These are phyloP conservation scores for Apophysomyces ossiformis DNA, from an alignment of 371 early-diverging fungal genomes.

Conservation along the genomic window DNA sequence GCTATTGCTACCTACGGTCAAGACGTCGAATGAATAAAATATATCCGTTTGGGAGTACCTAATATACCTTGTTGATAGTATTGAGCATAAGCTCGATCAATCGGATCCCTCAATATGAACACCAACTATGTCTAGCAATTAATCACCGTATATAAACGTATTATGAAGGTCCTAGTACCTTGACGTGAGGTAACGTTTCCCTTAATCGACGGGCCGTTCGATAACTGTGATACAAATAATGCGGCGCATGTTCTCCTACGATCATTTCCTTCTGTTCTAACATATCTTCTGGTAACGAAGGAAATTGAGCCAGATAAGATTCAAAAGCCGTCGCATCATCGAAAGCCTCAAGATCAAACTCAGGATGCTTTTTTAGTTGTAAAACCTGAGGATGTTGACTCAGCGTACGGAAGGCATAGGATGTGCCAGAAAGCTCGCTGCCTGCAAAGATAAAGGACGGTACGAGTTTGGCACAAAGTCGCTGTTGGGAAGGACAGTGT, in stretches of 20 bases:
- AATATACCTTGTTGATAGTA: slow-evolving; percentile 33
- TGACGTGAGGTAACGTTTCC: slow-evolving; percentile 44
- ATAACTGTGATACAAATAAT: slow-evolving; percentile 44
- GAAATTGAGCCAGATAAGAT: slow-evolving; percentile 42
- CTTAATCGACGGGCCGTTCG: slow-evolving; percentile 41
- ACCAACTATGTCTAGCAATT: slow-evolving; percentile 34
- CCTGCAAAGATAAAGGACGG: slow-evolving; percentile 67
- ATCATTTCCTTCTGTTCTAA: slow-evolving; percentile 26
- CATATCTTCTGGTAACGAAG: slow-evolving; percentile 27
- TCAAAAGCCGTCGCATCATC: slow-evolving; percentile 41
- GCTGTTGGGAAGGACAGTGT: slow-evolving; percentile 43
- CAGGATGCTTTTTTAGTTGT: neutral
- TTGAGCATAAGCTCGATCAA: slow-evolving; percentile 60
- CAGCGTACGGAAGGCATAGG: slow-evolving; percentile 50
- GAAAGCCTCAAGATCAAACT: slow-evolving; percentile 22
- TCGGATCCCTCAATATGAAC: slow-evolving; percentile 59
- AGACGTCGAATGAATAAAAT: slow-evolving; percentile 12
- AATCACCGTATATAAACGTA: no score
- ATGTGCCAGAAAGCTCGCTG: slow-evolving; percentile 52
- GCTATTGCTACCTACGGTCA: neutral
- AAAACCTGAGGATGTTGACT: slow-evolving; percentile 57
- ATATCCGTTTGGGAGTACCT: slow-evolving; percentile 9
- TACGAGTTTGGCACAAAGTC: slow-evolving; percentile 56
- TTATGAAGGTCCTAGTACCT: slow-evolving; percentile 17
- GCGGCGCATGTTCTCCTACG: slow-evolving; percentile 48